Evolutionary conservation across 371 early-diverging fungal species (phyloP).

Genomic region (Lichtheimia ornata): DNA sequence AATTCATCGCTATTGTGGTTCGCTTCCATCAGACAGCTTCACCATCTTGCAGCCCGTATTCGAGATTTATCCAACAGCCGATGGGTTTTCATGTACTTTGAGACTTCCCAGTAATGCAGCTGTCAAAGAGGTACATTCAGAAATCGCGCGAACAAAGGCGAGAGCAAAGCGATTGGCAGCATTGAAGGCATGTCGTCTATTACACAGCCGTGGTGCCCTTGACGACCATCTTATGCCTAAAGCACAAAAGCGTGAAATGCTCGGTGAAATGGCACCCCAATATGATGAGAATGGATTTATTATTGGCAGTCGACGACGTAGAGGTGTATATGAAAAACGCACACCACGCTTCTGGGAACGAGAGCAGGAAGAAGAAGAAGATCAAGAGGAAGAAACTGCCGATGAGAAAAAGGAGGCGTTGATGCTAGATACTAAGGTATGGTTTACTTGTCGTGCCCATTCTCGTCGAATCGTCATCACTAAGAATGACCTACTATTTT

Average conservation of each 20-base stretch:
- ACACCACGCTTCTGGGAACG: conserved; percentile 47
- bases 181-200: conserved; percentile 65
- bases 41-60: conserved; percentile 52
- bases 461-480: too few species aligned
- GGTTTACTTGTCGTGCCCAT: too few species aligned
- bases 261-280: conserved; percentile 41
- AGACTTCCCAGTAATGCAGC: conserved; percentile 70
- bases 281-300: conserved; percentile 50
- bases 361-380: conserved; percentile 21
- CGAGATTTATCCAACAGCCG: conserved; percentile 21
- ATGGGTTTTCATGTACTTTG: conserved; percentile 52
- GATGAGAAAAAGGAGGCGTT: too few species aligned
- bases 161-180: conserved; percentile 77
- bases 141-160: conserved; percentile 54
- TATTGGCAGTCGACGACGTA: conserved; percentile 47
- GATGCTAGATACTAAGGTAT: too few species aligned
- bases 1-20: conserved; percentile 65
- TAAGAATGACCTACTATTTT: too few species aligned
- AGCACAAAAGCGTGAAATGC: conserved; percentile 31
- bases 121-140: conserved; percentile 57
- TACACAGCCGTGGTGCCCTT: conserved; percentile 68
- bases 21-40: conserved; percentile 63
- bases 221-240: conserved; percentile 75
- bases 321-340: conserved; percentile 38
- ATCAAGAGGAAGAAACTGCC: conserved; percentile 6